A percentile compares a stretch with the other conserved stretches of the same genome.
Evolutionary conservation across 2,329 filamentous ascomycete species (phyloP).

Genomic region (Thyridium curvatum): DNA sequence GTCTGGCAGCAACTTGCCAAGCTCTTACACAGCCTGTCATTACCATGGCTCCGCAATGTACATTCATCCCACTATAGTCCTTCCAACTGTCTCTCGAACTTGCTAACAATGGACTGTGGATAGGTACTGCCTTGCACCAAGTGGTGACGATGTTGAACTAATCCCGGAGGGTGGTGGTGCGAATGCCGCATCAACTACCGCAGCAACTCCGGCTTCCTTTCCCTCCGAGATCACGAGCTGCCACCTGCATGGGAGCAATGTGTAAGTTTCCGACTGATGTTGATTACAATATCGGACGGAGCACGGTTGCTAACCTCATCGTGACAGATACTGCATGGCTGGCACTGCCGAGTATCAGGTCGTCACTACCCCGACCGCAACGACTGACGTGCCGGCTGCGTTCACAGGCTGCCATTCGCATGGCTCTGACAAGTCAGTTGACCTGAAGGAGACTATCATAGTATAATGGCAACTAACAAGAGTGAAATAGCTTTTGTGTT

Average conservation of each 20-base stretch:
- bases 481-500: conserved; percentile 5
- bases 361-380: conserved; percentile 50
- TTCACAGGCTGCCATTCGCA: conserved; percentile 63
- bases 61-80: conserved; percentile 10
- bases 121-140: conserved; percentile 36
- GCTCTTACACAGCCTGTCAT: conserved; percentile 39
- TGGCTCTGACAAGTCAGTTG: conserved; percentile 48
- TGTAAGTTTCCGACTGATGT: conserved; percentile 23
- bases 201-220: conserved; percentile 2
- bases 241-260: conserved; percentile 30
- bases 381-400: conserved; percentile 47
- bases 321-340: conserved; percentile 36
- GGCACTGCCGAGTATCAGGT: conserved; percentile 35
- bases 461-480: conserved; percentile 2
- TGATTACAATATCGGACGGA: no score
- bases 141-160: conserved; percentile 34
- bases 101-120: conserved; percentile 2
- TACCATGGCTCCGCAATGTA: conserved; percentile 43
- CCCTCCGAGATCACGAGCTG: conserved; percentile 31
- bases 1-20: conserved; percentile 17
- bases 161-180: conserved; percentile 10
- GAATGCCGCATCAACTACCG: conserved; percentile 8
- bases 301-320: no score
- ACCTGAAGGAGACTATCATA: neutral
- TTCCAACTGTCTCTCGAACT: neutral